These are phyloP conservation scores for Kodamaea jinghongensis DNA, from an alignment of 805 yeast species.

Conservation along the genomic window DNA sequence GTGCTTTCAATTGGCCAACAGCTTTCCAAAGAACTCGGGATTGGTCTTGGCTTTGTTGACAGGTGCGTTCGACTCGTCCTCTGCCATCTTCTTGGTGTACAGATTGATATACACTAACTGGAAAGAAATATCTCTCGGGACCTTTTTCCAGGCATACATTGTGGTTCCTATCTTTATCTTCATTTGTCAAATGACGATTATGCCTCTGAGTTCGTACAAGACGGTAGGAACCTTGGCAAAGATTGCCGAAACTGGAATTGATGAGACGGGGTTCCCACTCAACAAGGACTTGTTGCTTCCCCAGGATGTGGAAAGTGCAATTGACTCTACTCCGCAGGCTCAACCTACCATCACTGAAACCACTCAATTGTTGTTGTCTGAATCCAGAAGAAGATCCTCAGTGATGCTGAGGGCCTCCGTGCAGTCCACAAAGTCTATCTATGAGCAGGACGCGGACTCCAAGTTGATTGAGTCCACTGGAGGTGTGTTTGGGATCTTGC, in stretches of 20 bases:
- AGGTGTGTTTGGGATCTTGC: constrained; percentile 53
- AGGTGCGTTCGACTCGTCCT: constrained; percentile 92
- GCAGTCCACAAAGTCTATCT: constrained; percentile 53
- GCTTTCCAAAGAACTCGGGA: constrained; percentile 31
- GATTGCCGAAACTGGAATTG: constrained; percentile 68
- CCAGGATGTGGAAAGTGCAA: constrained; percentile 25
- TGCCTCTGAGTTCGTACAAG: constrained; percentile 79
- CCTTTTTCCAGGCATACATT: constrained; percentile 66
- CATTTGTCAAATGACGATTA: constrained; percentile 67
- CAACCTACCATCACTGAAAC: constrained; percentile 42
- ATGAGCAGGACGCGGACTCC: constrained; percentile 64
- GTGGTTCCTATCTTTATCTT: constrained; percentile 77
- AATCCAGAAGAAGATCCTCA: constrained; percentile 30
- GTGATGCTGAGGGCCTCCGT: constrained; percentile 30
- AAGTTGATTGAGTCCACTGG: constrained; percentile 53
- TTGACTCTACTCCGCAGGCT: constrained; percentile 20
- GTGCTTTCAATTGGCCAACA: constrained; percentile 82
- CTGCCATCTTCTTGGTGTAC: constrained; percentile 81
- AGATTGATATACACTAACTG: constrained; percentile 57
- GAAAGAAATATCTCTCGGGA: constrained; percentile 41
- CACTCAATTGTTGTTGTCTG: constrained; percentile 33
- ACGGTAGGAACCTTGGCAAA: constrained; percentile 67
- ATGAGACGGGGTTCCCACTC: constrained; percentile 62
- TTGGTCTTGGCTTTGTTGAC: constrained; percentile 39
- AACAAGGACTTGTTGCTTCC: constrained; percentile 43